These are phyloP conservation scores for Olyra latifolia DNA, from an alignment of 176 grass and related monocot species.

Conservation along the genomic window DNA sequence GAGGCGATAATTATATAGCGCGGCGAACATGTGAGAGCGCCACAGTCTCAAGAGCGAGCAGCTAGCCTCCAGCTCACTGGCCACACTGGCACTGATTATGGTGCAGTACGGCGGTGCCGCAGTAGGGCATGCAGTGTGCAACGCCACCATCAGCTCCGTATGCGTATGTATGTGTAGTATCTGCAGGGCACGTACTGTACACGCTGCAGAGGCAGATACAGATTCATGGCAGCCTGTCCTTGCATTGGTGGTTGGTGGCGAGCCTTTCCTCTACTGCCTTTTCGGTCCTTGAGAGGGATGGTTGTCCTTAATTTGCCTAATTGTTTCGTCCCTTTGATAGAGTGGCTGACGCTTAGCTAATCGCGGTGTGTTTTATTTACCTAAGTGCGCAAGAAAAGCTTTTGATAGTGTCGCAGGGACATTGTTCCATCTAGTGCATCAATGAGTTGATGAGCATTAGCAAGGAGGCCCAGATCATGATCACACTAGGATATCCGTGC, in stretches of 20 bases:
- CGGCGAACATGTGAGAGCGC: neutral
- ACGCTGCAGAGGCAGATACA: neutral
- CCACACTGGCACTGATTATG: neutral
- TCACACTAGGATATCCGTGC: neutral
- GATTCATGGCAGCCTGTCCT: neutral
- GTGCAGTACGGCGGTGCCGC: neutral
- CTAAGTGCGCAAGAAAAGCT: neutral
- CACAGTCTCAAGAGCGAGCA: neutral
- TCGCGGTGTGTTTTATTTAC: neutral
- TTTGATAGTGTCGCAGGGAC: neutral
- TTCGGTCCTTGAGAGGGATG: slow-evolving; percentile 1
- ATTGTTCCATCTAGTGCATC: neutral
- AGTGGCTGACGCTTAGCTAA: neutral
- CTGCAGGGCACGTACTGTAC: neutral
- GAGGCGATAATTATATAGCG: slow-evolving; percentile 44
- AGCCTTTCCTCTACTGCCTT: neutral
- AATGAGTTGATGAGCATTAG: neutral
- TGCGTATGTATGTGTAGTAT: neutral
- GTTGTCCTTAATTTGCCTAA: slow-evolving; percentile 32
- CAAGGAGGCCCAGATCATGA: neutral
- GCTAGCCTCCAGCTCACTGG: neutral
- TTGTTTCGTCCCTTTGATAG: neutral
- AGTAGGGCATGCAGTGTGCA: neutral
- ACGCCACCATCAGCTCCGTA: neutral
- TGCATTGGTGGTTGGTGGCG: slow-evolving; percentile 15